Conservation (phyloP, 176 grass and related monocot species). For the Metroxylon sagu region DNA sequence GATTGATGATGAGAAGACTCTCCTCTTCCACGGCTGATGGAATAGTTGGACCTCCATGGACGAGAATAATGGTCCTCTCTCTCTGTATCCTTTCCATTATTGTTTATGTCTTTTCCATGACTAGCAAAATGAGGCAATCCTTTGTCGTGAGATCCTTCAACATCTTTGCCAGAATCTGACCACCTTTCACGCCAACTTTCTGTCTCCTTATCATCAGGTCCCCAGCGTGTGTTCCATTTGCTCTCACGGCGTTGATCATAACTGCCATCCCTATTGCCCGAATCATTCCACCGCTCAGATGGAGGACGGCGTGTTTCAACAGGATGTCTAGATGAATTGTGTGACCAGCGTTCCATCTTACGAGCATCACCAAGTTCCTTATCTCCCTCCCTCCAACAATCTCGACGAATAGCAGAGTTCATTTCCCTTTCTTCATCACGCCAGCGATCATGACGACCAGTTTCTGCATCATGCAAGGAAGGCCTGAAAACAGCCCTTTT, state of each 20-base stretch:
- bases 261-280: constrained; percentile 52
- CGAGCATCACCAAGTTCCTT: constrained; percentile 60
- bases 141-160: constrained; percentile 48
- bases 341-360: constrained; percentile 57
- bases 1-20: constrained; percentile 49
- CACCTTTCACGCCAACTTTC: constrained; percentile 61
- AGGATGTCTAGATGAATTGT: constrained; percentile 44
- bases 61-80: constrained; percentile 61
- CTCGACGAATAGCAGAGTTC: constrained; percentile 60
- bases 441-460: constrained; percentile 69
- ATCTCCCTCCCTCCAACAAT: constrained; percentile 62
- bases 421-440: constrained; percentile 93
- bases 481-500: constrained; percentile 72
- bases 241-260: constrained; percentile 66
- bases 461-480: constrained; percentile 48
- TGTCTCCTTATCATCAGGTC: constrained; percentile 69
- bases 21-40: constrained; percentile 50
- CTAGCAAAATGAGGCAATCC: constrained; percentile 25
- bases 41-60: constrained; percentile 81
- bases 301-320: constrained; percentile 47
- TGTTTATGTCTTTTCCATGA: constrained; percentile 52
- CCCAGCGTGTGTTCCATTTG: constrained; percentile 86
- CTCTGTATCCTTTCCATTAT: constrained; percentile 65
- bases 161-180: constrained; percentile 59
- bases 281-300: constrained; percentile 55